Evolutionary conservation across 1,139 yeast genomes (phyloP).

Genomic region (Nakaseomyces sp.): DNA sequence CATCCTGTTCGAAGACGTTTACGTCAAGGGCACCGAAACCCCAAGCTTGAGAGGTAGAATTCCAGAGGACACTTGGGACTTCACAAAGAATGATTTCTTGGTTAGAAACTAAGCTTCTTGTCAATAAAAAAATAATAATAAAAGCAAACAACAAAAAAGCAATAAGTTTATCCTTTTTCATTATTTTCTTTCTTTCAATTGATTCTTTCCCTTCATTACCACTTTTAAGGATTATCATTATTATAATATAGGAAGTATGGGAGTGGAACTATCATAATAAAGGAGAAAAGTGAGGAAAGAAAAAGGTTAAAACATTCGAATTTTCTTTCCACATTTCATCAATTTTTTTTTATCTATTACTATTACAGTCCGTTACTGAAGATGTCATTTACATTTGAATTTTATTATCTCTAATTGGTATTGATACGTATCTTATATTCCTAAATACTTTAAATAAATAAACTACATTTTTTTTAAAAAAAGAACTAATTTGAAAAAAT

Average conservation of each 20-base stretch:
- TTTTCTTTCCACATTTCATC: too few species aligned
- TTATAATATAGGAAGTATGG: too few species aligned
- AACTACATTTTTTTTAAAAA: too few species aligned
- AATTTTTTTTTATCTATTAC: too few species aligned
- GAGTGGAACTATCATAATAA: too few species aligned
- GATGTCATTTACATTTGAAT: neutral
- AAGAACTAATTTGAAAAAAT: too few species aligned
- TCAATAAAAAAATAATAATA: neutral
- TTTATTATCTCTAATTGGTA: neutral
- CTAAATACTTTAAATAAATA: neutral
- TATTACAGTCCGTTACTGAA: too few species aligned
- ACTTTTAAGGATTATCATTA: too few species aligned
- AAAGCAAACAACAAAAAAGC: neutral
- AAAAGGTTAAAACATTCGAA: too few species aligned
- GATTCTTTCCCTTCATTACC: too few species aligned
- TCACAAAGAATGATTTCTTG: slow-evolving; percentile 61
- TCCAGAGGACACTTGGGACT: slow-evolving; percentile 87
- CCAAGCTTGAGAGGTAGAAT: slow-evolving; percentile 94
- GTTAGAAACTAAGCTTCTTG: slow-evolving; percentile 14
- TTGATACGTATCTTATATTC: slow-evolving; percentile 3
- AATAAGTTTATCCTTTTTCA: neutral
- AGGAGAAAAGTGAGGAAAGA: too few species aligned
- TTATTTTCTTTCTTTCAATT: too few species aligned
- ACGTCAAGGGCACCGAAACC: slow-evolving; percentile 88
- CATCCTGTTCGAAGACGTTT: slow-evolving; percentile 91